Percentiles rank a stretch among this genome's conserved stretches.
phyloP scores from a whole-genome alignment of 2,329 filamentous ascomycete genomes.

The Aureobasidium mangrovei region DNA sequence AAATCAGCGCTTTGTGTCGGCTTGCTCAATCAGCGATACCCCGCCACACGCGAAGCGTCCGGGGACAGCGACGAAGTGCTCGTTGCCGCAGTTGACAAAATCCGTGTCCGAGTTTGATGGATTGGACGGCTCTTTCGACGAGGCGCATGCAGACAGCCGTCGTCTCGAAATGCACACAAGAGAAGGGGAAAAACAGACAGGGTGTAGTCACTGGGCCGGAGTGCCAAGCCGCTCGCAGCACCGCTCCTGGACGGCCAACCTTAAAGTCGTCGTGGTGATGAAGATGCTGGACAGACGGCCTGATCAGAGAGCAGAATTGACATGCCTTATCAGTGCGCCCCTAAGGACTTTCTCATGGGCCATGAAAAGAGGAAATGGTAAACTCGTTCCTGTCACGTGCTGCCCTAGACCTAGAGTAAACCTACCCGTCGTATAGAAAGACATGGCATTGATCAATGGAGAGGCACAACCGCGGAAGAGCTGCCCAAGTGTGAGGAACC shows the following conservation, averaged over 20 bases:
- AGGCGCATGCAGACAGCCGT: not conserved
- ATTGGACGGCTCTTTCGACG: no score
- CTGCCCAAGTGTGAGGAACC: no score
- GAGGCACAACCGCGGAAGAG: no score
- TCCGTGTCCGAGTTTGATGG: not conserved
- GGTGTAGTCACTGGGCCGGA: not conserved
- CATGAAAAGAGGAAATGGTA: no score
- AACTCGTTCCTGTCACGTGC: no score
- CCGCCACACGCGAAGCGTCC: not conserved
- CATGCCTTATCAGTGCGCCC: not conserved
- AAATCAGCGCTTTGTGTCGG: constrained; percentile 13
- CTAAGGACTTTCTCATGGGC: not conserved
- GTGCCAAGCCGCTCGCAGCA: constrained; percentile 1
- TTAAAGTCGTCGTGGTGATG: not conserved
- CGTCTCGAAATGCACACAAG: not conserved
- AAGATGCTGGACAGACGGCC: not conserved
- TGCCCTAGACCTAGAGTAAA: no score
- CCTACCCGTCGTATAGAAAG: no score
- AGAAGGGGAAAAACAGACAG: not conserved
- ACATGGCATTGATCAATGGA: no score
- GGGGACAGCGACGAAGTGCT: not conserved
- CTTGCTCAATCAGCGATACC: constrained; percentile 1
- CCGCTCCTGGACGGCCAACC: not conserved
- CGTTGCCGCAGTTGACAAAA: not conserved
- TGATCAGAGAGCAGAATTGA: not conserved